A percentile compares a stretch with the other conserved stretches of the same genome.
phyloP scores from a whole-genome alignment of 495 filamentous ascomycete genomes.

The Gamarada debralockiae region DNA sequence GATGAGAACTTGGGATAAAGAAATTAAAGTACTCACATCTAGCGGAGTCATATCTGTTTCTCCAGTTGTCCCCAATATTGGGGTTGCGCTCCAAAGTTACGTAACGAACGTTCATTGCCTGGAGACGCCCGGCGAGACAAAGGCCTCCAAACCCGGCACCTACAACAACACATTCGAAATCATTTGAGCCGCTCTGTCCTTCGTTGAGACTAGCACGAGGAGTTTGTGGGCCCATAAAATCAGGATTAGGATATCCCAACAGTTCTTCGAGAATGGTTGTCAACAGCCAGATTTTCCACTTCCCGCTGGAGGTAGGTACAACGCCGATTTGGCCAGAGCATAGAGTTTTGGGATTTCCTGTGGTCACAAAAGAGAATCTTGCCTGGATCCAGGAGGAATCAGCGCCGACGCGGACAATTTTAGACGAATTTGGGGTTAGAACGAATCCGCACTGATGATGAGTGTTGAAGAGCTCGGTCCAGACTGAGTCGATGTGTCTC shows the following conservation, averaged over 20 bases:
- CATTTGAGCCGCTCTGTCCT: not conserved
- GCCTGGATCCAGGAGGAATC: not conserved
- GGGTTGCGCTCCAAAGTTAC: slow-evolving; percentile 12
- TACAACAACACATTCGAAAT: slow-evolving; percentile 16
- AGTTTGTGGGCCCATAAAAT: not conserved
- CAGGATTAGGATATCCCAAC: slow-evolving; percentile 4
- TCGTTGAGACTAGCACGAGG: not conserved
- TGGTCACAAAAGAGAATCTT: slow-evolving; percentile 8
- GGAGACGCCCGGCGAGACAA: slow-evolving; percentile 10
- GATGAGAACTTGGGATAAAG: too few relatives aligned
- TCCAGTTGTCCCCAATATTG: slow-evolving; percentile 17
- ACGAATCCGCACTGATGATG: not conserved
- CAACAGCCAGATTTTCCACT: slow-evolving; percentile 17
- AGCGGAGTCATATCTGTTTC: slow-evolving; percentile 11
- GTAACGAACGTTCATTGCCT: slow-evolving; percentile 10
- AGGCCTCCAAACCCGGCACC: slow-evolving; percentile 13
- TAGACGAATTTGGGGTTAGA: not conserved
- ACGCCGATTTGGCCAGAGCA: slow-evolving; percentile 2
- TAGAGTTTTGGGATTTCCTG: not conserved
- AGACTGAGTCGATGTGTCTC: not conserved
- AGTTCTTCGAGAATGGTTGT: slow-evolving; percentile 15
- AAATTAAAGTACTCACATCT: slow-evolving; percentile 5
- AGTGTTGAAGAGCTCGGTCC: slow-evolving; percentile 4
- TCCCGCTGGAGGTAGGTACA: not conserved
- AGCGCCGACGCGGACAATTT: not conserved